Evolutionary conservation across 192 early-diverging fungal species (phyloP).

Genomic region (Coemansia sp.): DNA sequence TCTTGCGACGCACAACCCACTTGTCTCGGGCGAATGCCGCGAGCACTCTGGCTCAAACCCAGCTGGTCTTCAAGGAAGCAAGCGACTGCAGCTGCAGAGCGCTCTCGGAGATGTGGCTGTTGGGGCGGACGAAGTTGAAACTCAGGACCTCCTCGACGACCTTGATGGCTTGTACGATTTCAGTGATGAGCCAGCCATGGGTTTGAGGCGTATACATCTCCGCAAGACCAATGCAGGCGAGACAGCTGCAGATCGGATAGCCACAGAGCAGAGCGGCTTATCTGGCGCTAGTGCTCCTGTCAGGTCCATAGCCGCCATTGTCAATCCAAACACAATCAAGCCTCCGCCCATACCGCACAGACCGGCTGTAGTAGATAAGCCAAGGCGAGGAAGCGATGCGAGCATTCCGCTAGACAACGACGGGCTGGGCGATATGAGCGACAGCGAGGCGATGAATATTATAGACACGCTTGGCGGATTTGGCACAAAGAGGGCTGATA

Average conservation of each 20-base stretch:
- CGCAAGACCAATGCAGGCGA: no score
- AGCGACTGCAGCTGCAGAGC: not conserved
- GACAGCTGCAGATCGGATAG: no score
- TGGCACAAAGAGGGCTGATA: not conserved
- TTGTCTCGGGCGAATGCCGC: not conserved
- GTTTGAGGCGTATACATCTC: no score
- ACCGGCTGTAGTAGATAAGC: not conserved
- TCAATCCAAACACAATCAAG: not conserved
- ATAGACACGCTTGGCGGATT: slow-evolving; percentile 21
- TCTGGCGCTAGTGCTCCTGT: not conserved
- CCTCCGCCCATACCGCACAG: not conserved
- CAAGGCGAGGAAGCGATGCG: not conserved
- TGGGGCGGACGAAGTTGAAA: slow-evolving; percentile 15
- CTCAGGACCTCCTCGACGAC: slow-evolving; percentile 38
- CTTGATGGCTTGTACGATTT: slow-evolving; percentile 48
- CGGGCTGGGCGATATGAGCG: slow-evolving; percentile 18
- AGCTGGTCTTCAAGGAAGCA: not conserved
- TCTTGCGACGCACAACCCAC: not conserved
- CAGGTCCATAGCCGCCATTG: not conserved
- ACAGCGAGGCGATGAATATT: slow-evolving; percentile 21
- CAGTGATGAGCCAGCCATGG: not conserved
- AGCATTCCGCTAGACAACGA: not conserved
- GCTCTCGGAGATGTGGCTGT: not conserved
- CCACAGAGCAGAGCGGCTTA: not conserved
- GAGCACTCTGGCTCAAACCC: not conserved